A percentile compares a stretch with the other conserved stretches of the same genome.
Conservation (phyloP, 2,329 filamentous ascomycete genomes). For the Colletotrichum sp. region DNA sequence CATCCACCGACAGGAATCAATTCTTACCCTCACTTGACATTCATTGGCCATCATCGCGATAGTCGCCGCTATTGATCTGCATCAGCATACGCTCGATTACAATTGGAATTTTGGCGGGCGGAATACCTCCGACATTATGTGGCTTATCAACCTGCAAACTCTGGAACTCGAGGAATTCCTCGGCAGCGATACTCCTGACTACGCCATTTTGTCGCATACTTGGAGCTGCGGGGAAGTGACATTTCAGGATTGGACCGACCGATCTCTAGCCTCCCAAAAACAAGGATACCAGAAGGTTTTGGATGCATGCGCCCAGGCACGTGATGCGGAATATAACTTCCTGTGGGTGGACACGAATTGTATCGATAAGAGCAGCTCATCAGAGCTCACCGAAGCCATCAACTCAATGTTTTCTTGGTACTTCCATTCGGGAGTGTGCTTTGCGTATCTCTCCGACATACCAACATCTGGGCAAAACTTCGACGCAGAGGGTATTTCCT, state of each 20-base stretch:
- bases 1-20: neutral
- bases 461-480: neutral
- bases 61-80: neutral
- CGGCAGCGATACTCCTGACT: neutral
- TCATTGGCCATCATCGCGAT: neutral
- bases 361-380: neutral
- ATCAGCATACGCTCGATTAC: neutral
- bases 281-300: neutral
- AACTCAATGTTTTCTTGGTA: neutral
- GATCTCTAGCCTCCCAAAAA: neutral
- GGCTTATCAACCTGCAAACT: neutral
- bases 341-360: neutral
- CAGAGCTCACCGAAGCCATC: neutral
- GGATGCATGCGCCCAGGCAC: neutral
- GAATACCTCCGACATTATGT: neutral
- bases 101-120: neutral
- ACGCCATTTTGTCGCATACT: neutral
- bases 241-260: neutral
- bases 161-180: neutral
- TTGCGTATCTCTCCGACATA: neutral
- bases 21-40: neutral
- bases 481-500: neutral
- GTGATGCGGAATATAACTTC: neutral
- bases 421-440: neutral
- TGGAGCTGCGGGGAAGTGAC: neutral